phyloP scores from a whole-genome alignment of 768 basidiomycete species.

The Suillus clintonianus region DNA sequence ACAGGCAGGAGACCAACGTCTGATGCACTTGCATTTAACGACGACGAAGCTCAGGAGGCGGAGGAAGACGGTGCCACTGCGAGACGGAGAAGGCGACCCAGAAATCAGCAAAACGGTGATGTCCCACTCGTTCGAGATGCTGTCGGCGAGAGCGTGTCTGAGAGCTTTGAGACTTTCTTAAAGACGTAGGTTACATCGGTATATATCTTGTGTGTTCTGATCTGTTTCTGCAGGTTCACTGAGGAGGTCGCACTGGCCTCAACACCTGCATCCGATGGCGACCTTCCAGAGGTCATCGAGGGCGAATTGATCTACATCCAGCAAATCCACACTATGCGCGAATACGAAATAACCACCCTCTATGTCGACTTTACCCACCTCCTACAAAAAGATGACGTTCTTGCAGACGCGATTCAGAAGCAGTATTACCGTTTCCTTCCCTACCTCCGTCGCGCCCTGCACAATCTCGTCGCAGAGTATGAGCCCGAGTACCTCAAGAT shows the following conservation, averaged over 20 bases:
- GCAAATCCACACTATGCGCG: slow-evolving; percentile 93
- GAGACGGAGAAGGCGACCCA: slow-evolving; percentile 48
- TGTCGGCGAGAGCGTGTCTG: slow-evolving; percentile 93
- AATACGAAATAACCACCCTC: slow-evolving; percentile 92
- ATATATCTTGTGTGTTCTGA: neutral
- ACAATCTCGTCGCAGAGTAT: slow-evolving; percentile 85
- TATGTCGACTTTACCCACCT: slow-evolving; percentile 96
- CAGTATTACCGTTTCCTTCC: slow-evolving; percentile 98
- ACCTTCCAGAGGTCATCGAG: slow-evolving; percentile 52
- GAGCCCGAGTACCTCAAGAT: slow-evolving; percentile 95
- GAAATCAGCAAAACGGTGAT: slow-evolving; percentile 53
- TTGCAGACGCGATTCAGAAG: slow-evolving; percentile 89
- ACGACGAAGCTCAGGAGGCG: slow-evolving; percentile 49
- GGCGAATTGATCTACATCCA: slow-evolving; percentile 83
- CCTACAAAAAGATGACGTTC: slow-evolving; percentile 86
- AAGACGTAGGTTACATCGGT: slow-evolving; percentile 65
- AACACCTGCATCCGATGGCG: slow-evolving; percentile 78
- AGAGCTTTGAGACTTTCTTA: slow-evolving; percentile 89
- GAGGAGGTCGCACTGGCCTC: slow-evolving; percentile 76
- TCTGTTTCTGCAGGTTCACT: slow-evolving; percentile 62
- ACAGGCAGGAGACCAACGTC: slow-evolving; percentile 41
- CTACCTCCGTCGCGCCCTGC: slow-evolving; percentile 87
- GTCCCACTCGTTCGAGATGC: slow-evolving; percentile 90
- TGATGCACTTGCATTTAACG: slow-evolving; percentile 57
- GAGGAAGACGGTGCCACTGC: slow-evolving; percentile 41